These are phyloP conservation scores for Lentinula guzmanii DNA, from an alignment of 768 basidiomycete species.

Conservation along the genomic window DNA sequence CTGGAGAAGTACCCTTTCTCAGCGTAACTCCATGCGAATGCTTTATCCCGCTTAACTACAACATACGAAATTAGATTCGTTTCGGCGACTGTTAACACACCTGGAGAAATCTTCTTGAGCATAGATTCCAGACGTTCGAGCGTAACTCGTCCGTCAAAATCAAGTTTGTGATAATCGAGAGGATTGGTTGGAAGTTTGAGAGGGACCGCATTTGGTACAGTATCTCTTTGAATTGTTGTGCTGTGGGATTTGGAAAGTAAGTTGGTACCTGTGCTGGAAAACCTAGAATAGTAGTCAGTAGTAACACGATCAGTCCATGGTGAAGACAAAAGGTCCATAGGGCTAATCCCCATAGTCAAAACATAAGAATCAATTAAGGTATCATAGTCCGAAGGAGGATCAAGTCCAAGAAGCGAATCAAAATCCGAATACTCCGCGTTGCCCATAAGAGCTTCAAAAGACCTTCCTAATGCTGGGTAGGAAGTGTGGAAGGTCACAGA, in stretches of 20 bases:
- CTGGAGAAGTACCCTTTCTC: background rate
- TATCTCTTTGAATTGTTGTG: background rate
- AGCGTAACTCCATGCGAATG: background rate
- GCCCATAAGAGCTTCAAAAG: constrained; percentile 9
- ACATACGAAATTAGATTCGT: background rate
- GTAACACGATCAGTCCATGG: constrained; percentile 4
- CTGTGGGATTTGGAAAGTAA: background rate
- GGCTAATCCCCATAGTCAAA: background rate
- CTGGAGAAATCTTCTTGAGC: background rate
- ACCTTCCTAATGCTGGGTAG: constrained; percentile 8
- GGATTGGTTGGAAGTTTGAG: background rate
- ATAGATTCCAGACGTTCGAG: background rate
- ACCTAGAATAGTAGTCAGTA: too few species aligned
- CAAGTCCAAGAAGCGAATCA: background rate
- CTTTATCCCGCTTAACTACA: background rate
- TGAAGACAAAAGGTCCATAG: background rate
- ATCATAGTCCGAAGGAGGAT: background rate
- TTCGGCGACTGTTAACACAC: background rate
- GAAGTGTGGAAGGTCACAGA: background rate
- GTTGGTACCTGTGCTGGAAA: background rate
- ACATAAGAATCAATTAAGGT: background rate
- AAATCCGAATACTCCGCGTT: background rate
- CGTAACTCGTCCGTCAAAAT: background rate
- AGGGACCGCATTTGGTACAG: background rate
- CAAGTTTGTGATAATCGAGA: background rate